Evolutionary conservation across 495 filamentous ascomycete species (phyloP).

Genomic region (Neurospora sp.): DNA sequence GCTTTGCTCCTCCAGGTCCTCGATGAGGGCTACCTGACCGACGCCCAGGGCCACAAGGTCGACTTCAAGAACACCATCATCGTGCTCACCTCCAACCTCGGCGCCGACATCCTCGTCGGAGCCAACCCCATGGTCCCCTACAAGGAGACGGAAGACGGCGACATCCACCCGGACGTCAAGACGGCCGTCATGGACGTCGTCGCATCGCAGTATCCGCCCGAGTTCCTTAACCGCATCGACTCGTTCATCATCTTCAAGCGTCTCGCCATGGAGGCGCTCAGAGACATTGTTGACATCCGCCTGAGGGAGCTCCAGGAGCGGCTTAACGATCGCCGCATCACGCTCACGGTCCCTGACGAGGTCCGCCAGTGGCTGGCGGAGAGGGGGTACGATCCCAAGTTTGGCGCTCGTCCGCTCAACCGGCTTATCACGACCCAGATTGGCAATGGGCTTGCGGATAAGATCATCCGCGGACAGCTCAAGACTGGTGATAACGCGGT

Average conservation of each 20-base stretch:
- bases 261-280: constrained; percentile 63
- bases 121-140: constrained; percentile 46
- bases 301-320: constrained; percentile 72
- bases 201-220: constrained; percentile 64
- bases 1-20: constrained; percentile 90
- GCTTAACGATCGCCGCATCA: constrained; percentile 81
- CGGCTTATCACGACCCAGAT: constrained; percentile 81
- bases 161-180: constrained; percentile 61
- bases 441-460: constrained; percentile 78
- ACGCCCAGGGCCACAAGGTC: constrained; percentile 89
- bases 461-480: constrained; percentile 80
- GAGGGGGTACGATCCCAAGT: constrained; percentile 80
- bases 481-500: constrained; percentile 60
- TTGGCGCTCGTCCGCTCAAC: constrained; percentile 89
- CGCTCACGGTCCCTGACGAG: constrained; percentile 54
- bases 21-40: constrained; percentile 93
- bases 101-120: constrained; percentile 62
- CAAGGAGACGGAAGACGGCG: constrained; percentile 47
- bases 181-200: constrained; percentile 86
- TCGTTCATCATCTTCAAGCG: constrained; percentile 94
- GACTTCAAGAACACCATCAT: constrained; percentile 96
- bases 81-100: constrained; percentile 89
- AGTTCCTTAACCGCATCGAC: constrained; percentile 94
- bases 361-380: constrained; percentile 81
- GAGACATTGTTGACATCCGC: constrained; percentile 91